phyloP scores from a whole-genome alignment of 2,329 filamentous ascomycete species.

The Fusarium sp. region DNA sequence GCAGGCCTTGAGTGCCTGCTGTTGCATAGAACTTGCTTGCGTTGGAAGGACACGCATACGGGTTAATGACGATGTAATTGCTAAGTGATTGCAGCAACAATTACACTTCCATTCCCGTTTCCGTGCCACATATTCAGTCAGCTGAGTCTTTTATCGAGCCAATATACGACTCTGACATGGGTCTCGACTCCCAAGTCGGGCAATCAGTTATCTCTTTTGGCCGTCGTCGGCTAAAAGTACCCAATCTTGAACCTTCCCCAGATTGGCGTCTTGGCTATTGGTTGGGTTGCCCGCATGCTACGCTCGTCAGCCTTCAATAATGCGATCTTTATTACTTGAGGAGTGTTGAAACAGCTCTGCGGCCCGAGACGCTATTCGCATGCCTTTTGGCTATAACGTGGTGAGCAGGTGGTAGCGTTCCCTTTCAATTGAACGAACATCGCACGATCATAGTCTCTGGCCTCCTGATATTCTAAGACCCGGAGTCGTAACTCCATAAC shows the following conservation, averaged over 20 bases:
- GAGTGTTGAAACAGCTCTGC: background rate
- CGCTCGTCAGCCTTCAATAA: constrained; percentile 25
- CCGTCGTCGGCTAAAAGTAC: constrained; percentile 29
- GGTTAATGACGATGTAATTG: background rate
- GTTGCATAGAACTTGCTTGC: background rate
- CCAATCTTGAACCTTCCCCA: constrained; percentile 21
- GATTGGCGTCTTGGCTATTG: constrained; percentile 12
- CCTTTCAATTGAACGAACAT: too few species aligned
- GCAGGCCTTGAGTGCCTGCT: background rate
- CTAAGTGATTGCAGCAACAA: background rate
- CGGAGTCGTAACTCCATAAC: too few species aligned
- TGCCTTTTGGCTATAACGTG: too few species aligned
- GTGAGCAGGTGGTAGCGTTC: background rate
- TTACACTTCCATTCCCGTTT: constrained; percentile 12
- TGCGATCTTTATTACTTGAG: background rate
- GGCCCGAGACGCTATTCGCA: background rate
- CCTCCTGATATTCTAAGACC: too few species aligned
- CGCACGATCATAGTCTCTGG: too few species aligned
- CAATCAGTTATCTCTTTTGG: constrained; percentile 7
- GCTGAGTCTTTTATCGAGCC: constrained; percentile 10
- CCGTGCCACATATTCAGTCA: constrained; percentile 8
- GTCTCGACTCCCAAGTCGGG: background rate
- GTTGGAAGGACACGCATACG: background rate
- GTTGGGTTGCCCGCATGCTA: constrained; percentile 20
- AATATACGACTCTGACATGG: constrained; percentile 10